phyloP scores from a whole-genome alignment of 75 land plant genomes.

The Sequoiadendron giganteum region DNA sequence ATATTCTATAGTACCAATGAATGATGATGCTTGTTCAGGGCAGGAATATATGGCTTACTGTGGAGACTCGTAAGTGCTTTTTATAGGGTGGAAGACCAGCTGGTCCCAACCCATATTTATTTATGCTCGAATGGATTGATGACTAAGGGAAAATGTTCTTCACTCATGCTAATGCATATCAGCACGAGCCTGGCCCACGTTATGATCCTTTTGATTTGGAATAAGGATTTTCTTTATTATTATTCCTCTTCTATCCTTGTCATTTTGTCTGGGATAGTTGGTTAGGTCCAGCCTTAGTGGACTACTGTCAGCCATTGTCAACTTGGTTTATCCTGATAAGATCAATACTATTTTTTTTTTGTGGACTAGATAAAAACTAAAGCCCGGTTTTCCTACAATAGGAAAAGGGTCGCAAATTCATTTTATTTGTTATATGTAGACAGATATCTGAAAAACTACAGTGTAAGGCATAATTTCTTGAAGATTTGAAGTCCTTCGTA shows the following conservation, averaged over 20 bases:
- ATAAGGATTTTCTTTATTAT: neutral
- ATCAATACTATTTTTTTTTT: no score
- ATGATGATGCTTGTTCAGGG: neutral
- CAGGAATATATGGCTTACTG: neutral
- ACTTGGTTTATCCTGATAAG: neutral
- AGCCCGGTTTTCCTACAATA: no score
- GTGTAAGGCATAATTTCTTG: no score
- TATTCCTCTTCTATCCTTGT: neutral
- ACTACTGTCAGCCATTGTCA: neutral
- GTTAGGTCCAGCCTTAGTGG: neutral
- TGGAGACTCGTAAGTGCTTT: neutral
- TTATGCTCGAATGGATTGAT: constrained; percentile 1
- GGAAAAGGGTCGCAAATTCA: no score
- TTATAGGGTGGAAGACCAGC: neutral
- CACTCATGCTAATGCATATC: neutral
- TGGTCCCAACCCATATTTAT: neutral
- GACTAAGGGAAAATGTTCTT: neutral
- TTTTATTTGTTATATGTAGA: no score
- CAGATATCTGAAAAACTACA: no score
- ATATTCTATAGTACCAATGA: neutral
- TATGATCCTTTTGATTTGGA: neutral
- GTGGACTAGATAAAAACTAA: neutral
- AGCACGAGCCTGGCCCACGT: neutral
- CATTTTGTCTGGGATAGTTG: neutral
- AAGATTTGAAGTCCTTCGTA: no score